Percentiles rank a stretch among this genome's conserved stretches.
Conservation (phyloP, 2,329 filamentous ascomycete genomes). For the Pyrenochaeta sp. region DNA sequence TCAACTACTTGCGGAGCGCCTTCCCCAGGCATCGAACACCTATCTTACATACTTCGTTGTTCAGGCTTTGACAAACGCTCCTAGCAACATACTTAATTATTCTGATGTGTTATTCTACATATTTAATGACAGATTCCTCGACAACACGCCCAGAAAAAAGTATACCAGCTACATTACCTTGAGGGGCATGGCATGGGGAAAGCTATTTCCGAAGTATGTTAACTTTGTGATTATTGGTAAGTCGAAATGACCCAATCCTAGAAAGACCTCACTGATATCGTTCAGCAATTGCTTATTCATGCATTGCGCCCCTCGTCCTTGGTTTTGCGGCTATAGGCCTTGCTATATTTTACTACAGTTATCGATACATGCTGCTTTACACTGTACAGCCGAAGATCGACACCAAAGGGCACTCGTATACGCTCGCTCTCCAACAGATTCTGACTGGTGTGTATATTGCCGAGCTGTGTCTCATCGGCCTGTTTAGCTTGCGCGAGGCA, state of each 20-base stretch:
- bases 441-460: conserved; percentile 85
- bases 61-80: conserved; percentile 83
- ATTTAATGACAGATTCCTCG: conserved; percentile 76
- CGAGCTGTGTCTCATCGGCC: conserved; percentile 82
- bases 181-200: conserved; percentile 50
- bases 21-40: conserved; percentile 90
- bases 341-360: conserved; percentile 83
- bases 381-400: conserved; percentile 84
- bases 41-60: conserved; percentile 96
- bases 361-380: conserved; percentile 89
- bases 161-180: conserved; percentile 46
- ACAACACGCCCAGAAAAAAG: conserved; percentile 71
- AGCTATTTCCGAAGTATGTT: conserved; percentile 51
- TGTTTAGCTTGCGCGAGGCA: conserved; percentile 66
- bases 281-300: conserved; percentile 81
- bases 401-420: conserved; percentile 87
- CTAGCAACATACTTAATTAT: conserved; percentile 77
- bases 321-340: conserved; percentile 83
- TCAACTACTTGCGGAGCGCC: conserved; percentile 71
- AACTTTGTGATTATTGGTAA: conserved; percentile 53
- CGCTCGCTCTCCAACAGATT: conserved; percentile 85
- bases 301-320: conserved; percentile 85
- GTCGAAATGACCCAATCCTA: background rate
- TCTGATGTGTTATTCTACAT: conserved; percentile 77
- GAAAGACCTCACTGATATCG: conserved; percentile 13